phyloP scores from a whole-genome alignment of 2,329 filamentous ascomycete species.

The Fusarium phyllophilum region DNA sequence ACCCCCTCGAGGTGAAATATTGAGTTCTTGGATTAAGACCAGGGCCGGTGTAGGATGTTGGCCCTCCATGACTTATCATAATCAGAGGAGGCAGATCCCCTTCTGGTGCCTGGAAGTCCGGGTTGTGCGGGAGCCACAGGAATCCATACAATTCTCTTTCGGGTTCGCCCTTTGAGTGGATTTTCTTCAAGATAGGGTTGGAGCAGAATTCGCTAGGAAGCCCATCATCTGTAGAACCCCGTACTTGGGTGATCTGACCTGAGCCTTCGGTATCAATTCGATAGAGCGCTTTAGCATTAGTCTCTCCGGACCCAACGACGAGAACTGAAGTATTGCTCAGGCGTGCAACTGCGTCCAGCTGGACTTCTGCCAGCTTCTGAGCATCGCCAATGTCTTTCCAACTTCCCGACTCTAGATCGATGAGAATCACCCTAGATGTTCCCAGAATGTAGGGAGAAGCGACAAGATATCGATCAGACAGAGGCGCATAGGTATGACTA shows the following conservation, averaged over 20 bases:
- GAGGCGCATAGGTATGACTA: conserved; percentile 54
- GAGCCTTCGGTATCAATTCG: conserved; percentile 45
- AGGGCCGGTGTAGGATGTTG: conserved; percentile 55
- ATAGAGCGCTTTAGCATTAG: conserved; percentile 49
- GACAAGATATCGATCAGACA: conserved; percentile 50
- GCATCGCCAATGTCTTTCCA: conserved; percentile 48
- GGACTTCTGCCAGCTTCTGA: conserved; percentile 47
- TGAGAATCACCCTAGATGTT: conserved; percentile 48
- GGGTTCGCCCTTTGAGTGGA: conserved; percentile 45
- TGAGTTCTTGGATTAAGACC: conserved; percentile 59
- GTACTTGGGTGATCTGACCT: conserved; percentile 43
- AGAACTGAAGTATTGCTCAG: conserved; percentile 50
- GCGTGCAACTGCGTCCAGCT: conserved; percentile 48
- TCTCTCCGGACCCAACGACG: conserved; percentile 51
- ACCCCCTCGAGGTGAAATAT: conserved; percentile 65
- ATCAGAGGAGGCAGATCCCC: conserved; percentile 59
- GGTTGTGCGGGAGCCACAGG: conserved; percentile 61
- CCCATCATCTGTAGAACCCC: conserved; percentile 48
- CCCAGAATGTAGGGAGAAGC: conserved; percentile 50
- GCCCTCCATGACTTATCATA: conserved; percentile 62
- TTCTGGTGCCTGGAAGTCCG: conserved; percentile 51
- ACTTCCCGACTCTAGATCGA: conserved; percentile 49
- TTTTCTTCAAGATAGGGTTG: conserved; percentile 45
- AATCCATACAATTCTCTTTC: conserved; percentile 55
- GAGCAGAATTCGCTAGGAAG: conserved; percentile 50